Evolutionary conservation across 2,329 filamentous ascomycete species (phyloP).

Genomic region (Arthrobotrys sphaeroides): DNA sequence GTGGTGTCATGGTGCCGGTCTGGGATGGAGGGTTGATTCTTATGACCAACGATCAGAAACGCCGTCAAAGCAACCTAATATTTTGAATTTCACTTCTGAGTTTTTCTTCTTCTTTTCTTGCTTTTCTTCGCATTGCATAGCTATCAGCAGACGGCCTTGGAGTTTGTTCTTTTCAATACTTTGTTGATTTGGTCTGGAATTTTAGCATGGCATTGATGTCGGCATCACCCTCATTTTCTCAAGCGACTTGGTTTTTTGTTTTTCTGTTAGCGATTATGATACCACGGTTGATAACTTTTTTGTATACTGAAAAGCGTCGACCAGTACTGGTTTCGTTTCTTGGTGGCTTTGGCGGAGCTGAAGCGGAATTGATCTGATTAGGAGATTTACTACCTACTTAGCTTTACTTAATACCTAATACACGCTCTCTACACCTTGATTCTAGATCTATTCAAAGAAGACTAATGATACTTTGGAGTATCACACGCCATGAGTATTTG

Average conservation of each 20-base stretch:
- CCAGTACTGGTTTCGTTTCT: conserved; percentile 27
- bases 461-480: too few species aligned
- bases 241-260: conserved; percentile 3
- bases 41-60: conserved; percentile 7
- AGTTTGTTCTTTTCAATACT: conserved; percentile 10
- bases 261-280: conserved; percentile 25
- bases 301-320: conserved; percentile 27
- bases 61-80: not conserved
- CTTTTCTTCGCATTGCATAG: conserved; percentile 18
- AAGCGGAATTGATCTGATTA: conserved; percentile 3
- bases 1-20: not conserved
- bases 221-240: conserved; percentile 12
- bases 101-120: not conserved
- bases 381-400: too few species aligned
- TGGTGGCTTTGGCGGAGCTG: conserved; percentile 21
- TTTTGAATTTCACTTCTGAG: not conserved
- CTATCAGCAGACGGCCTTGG: conserved; percentile 21
- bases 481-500: too few species aligned
- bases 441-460: too few species aligned
- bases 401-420: conserved; percentile 18
- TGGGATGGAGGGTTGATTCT: not conserved
- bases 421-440: too few species aligned
- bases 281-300: conserved; percentile 45
- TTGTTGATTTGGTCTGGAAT: conserved; percentile 1
- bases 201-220: conserved; percentile 36